A percentile compares a stretch with the other conserved stretches of the same genome.
These are phyloP conservation scores for Ehretia macrophylla DNA, from an alignment of 257 asterid species.

Conservation along the genomic window DNA sequence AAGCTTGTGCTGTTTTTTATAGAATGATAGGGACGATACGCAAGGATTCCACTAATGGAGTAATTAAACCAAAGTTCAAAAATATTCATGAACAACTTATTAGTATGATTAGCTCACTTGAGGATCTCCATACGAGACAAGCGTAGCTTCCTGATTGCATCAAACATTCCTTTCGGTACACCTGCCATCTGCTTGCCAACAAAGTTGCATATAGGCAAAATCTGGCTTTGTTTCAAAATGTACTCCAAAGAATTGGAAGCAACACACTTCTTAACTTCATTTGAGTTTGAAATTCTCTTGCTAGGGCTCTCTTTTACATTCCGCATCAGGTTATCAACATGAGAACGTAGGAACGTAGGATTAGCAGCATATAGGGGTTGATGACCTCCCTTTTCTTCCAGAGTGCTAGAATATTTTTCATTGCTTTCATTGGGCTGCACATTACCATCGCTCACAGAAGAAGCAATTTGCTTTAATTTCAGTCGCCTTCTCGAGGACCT, in stretches of 20 bases:
- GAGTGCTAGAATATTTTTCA: constrained; percentile 7
- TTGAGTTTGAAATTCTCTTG: constrained; percentile 21
- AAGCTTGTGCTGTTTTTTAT: no score
- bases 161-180: constrained; percentile 39
- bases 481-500: constrained; percentile 21
- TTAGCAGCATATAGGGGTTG: constrained; percentile 1
- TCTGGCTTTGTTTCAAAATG: constrained; percentile 6
- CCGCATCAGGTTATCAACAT: constrained; percentile 11
- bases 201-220: constrained; percentile 14
- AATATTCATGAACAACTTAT: background rate
- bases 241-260: constrained; percentile 18
- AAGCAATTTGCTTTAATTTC: constrained; percentile 5
- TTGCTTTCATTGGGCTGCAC: constrained; percentile 1
- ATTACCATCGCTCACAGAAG: background rate
- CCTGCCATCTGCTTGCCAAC: constrained; percentile 10
- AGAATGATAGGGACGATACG: no score
- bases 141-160: constrained; percentile 58
- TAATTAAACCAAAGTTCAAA: no score
- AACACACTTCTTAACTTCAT: constrained; percentile 24
- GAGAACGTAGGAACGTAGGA: background rate
- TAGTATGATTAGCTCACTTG: constrained; percentile 37
- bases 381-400: constrained; percentile 12
- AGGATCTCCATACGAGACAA: constrained; percentile 67
- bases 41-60: no score
- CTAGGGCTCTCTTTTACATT: constrained; percentile 17